These are phyloP conservation scores for Drechslerella coelobrocha DNA, from an alignment of 2,329 filamentous ascomycete genomes.

Conservation along the genomic window DNA sequence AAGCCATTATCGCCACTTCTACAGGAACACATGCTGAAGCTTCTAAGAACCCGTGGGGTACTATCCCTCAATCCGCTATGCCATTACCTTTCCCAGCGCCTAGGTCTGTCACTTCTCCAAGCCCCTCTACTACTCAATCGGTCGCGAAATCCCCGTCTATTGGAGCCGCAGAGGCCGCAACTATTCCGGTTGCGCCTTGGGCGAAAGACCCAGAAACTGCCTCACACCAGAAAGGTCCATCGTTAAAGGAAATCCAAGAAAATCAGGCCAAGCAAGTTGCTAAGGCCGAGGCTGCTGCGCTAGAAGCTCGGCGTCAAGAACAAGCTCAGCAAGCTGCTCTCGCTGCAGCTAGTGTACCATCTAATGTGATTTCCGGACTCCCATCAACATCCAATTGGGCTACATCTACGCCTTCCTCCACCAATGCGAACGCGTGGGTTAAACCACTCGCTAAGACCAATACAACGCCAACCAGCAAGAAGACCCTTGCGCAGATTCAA, in stretches of 20 bases:
- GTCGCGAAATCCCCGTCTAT: slow-evolving; percentile 36
- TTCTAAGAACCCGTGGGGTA: slow-evolving; percentile 38
- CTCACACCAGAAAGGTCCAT: slow-evolving; percentile 79
- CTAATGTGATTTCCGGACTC: slow-evolving; percentile 72
- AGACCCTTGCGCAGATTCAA: slow-evolving; percentile 94
- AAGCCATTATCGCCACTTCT: slow-evolving; percentile 1
- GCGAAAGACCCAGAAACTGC: slow-evolving; percentile 78
- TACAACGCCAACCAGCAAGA: slow-evolving; percentile 67
- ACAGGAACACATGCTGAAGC: slow-evolving; percentile 13
- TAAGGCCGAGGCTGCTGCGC: slow-evolving; percentile 81
- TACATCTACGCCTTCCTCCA: slow-evolving; percentile 80
- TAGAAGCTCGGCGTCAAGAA: slow-evolving; percentile 75
- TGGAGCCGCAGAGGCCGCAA: slow-evolving; percentile 65
- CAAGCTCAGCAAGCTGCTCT: slow-evolving; percentile 67
- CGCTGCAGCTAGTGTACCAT: slow-evolving; percentile 56
- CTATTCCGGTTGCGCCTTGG: slow-evolving; percentile 87
- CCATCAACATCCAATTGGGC: slow-evolving; percentile 62
- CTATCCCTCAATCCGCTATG: slow-evolving; percentile 35
- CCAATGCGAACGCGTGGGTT: slow-evolving; percentile 68
- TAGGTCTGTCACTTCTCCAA: slow-evolving; percentile 34
- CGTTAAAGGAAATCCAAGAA: slow-evolving; percentile 95
- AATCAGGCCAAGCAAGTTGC: slow-evolving; percentile 92
- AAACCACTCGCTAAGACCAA: slow-evolving; percentile 65
- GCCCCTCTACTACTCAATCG: slow-evolving; percentile 43
- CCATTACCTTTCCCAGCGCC: slow-evolving; percentile 45